A percentile compares a stretch with the other conserved stretches of the same genome.
Conservation (phyloP, 805 yeast species). For the Zygoascus bituminiphila region DNA sequence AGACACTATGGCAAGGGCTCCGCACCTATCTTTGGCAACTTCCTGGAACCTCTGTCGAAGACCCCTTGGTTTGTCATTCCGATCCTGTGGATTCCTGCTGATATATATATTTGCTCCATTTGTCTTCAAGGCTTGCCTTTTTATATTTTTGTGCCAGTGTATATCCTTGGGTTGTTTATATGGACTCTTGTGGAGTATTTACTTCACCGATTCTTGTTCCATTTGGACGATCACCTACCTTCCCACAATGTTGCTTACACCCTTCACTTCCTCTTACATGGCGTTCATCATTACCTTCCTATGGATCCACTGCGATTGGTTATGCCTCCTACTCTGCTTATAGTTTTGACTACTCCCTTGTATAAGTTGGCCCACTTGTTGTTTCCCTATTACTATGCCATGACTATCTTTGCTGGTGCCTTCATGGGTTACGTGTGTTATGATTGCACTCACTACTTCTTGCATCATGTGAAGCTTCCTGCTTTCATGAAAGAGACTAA, state of each 20-base stretch:
- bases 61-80: constrained; percentile 97
- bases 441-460: constrained; percentile 87
- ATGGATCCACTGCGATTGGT: constrained; percentile 93
- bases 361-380: constrained; percentile 66
- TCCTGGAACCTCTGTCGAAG: constrained; percentile 80
- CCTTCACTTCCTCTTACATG: constrained; percentile 84
- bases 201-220: constrained; percentile 88
- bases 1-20: constrained; percentile 97
- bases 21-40: constrained; percentile 91
- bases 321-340: constrained; percentile 88
- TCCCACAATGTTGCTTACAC: constrained; percentile 67
- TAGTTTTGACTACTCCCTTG: constrained; percentile 68
- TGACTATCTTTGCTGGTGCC: constrained; percentile 94
- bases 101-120: constrained; percentile 49
- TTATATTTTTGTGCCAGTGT: constrained; percentile 45
- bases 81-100: constrained; percentile 75
- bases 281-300: constrained; percentile 94
- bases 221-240: constrained; percentile 80
- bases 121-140: constrained; percentile 48
- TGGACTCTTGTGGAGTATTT: constrained; percentile 92
- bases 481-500: constrained; percentile 66
- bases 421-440: constrained; percentile 86
- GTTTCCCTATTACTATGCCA: constrained; percentile 76
- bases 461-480: constrained; percentile 86
- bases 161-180: constrained; percentile 72